A percentile compares a stretch with the other conserved stretches of the same genome.
Evolutionary conservation across 768 basidiomycete species (phyloP).

Genomic region (Boletellus ananiceps): DNA sequence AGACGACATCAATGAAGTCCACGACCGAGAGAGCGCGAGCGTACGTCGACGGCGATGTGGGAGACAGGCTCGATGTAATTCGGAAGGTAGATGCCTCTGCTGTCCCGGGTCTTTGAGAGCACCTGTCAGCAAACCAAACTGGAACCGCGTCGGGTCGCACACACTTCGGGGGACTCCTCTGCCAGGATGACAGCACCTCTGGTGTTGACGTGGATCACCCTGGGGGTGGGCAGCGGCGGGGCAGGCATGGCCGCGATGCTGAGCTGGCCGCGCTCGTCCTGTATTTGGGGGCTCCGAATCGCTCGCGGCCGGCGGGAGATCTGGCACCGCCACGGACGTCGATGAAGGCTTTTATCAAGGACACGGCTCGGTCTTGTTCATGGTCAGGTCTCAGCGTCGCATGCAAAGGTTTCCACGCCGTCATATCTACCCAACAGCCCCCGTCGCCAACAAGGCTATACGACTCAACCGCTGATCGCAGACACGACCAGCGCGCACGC

Average conservation of each 20-base stretch:
- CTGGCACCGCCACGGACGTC: slow-evolving; percentile 21
- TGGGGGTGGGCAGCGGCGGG: slow-evolving; percentile 73
- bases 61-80: slow-evolving; percentile 97
- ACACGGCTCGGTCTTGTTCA: slow-evolving; percentile 11
- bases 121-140: slow-evolving; percentile 11
- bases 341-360: too few species aligned
- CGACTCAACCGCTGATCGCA: slow-evolving; percentile 69
- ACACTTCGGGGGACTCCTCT: slow-evolving; percentile 91
- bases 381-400: slow-evolving; percentile 7
- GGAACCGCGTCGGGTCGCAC: slow-evolving; percentile 19
- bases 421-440: slow-evolving; percentile 7
- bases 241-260: slow-evolving; percentile 35
- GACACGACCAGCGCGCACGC: slow-evolving; percentile 85
- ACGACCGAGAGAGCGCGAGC: slow-evolving; percentile 30
- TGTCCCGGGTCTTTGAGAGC: slow-evolving; percentile 72
- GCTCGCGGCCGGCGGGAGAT: slow-evolving; percentile 7
- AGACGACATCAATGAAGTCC: slow-evolving; percentile 4
- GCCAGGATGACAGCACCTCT: slow-evolving; percentile 89
- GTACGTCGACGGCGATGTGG: slow-evolving; percentile 94
- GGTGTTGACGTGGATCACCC: slow-evolving; percentile 91
- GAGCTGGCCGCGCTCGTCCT: slow-evolving; percentile 8
- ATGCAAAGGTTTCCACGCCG: neutral
- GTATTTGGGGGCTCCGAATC: slow-evolving; percentile 13
- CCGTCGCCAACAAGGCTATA: too few species aligned
- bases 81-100: slow-evolving; percentile 94